Evolutionary conservation across 1,284 basidiomycete genomes (phyloP).

Genomic region (Hemileia vastatrix): DNA sequence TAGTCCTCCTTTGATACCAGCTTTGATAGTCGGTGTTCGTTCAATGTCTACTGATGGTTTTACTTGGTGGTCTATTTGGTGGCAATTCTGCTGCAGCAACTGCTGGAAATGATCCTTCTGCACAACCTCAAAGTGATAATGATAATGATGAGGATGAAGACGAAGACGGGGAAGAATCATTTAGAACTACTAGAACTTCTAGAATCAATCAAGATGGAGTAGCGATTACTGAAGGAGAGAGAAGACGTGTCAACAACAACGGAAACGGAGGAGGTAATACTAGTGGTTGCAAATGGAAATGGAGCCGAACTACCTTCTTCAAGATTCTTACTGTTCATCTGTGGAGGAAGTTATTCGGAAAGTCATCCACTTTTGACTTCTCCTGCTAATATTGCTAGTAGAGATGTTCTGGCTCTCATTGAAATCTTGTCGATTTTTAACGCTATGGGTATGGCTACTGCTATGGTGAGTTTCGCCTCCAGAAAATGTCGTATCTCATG

Average conservation of each 20-base stretch:
- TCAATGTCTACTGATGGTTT: conserved; percentile 28
- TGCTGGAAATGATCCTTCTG: background rate
- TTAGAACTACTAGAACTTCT: background rate
- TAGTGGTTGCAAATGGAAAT: background rate
- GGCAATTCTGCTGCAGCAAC: background rate
- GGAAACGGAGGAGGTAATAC: background rate
- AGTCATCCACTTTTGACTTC: conserved; percentile 37
- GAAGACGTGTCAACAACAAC: background rate
- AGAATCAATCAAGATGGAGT: background rate
- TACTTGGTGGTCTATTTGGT: background rate
- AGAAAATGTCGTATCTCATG: background rate
- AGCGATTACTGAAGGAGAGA: background rate
- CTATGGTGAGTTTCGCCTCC: background rate
- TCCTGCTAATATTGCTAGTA: conserved; percentile 32
- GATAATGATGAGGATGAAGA: too few species aligned
- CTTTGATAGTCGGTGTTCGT: conserved; percentile 39
- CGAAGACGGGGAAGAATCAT: background rate
- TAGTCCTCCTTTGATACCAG: conserved; percentile 27
- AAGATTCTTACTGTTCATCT: conserved; percentile 40
- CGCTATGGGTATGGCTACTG: background rate
- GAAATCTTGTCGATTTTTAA: conserved; percentile 23
- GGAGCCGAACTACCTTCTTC: conserved; percentile 28
- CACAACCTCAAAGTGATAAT: background rate
- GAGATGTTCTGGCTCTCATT: conserved; percentile 41
- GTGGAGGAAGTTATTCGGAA: conserved; percentile 37